Percentiles rank a stretch among this genome's conserved stretches.
Evolutionary conservation across 2,329 filamentous ascomycete species (phyloP).

Genomic region (Sphaerulina populicola): DNA sequence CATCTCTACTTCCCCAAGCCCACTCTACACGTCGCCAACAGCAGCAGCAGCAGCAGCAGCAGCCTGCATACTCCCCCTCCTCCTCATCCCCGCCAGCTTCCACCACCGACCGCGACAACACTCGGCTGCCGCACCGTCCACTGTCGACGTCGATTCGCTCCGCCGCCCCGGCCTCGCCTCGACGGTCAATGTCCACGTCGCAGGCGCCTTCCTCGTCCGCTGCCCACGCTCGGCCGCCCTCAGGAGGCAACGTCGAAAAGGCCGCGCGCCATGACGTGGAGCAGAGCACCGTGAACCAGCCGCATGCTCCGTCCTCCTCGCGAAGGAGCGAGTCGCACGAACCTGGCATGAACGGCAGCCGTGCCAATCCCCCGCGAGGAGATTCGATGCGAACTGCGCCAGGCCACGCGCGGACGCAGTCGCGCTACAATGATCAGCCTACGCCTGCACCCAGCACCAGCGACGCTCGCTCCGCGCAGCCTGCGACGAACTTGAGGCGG

Average conservation of each 20-base stretch:
- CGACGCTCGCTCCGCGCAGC: neutral
- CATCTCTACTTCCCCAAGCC: constrained; percentile 41
- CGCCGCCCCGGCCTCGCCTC: constrained; percentile 27
- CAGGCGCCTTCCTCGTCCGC: constrained; percentile 21
- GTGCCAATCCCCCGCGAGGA: constrained; percentile 39
- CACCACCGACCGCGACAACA: constrained; percentile 36
- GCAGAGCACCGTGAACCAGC: constrained; percentile 55
- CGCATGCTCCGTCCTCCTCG: constrained; percentile 32
- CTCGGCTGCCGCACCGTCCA: constrained; percentile 33
- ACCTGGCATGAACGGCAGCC: constrained; percentile 18
- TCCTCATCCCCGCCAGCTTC: neutral
- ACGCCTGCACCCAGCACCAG: constrained; percentile 23
- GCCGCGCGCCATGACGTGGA: constrained; percentile 65
- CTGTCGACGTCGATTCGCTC: constrained; percentile 30
- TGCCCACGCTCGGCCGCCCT: constrained; percentile 34
- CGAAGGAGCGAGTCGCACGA: constrained; percentile 54
- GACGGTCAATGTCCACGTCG: constrained; percentile 33
- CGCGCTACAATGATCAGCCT: constrained; percentile 40
- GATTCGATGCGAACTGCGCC: constrained; percentile 44
- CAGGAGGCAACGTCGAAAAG: constrained; percentile 44
- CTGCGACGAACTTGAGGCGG: constrained; percentile 40
- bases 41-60: constrained; percentile 32
- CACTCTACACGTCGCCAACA: constrained; percentile 43
- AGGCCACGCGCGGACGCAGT: constrained; percentile 33
- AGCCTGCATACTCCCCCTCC: constrained; percentile 13